A percentile compares a stretch with the other conserved stretches of the same genome.
Evolutionary conservation across 306 rosid species (phyloP).

Genomic region (Casuarina cunninghamiana): DNA sequence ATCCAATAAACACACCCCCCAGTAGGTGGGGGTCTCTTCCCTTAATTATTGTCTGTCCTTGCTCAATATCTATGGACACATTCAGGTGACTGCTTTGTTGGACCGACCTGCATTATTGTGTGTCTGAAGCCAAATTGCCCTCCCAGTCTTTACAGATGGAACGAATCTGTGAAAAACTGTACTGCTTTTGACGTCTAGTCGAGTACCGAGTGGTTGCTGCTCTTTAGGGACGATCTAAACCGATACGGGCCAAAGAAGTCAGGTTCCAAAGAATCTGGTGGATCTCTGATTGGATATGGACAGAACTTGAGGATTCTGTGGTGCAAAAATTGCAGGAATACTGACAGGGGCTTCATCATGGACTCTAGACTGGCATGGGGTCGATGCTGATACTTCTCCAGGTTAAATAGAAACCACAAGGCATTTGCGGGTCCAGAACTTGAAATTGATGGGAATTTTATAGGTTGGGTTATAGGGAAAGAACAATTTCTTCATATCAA

Average conservation of each 20-base stretch:
- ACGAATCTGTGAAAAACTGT: neutral
- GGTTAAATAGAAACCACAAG: neutral
- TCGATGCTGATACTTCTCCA: neutral
- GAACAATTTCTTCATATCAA: too few species aligned
- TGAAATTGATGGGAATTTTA: too few species aligned
- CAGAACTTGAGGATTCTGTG: neutral
- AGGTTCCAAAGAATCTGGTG: neutral
- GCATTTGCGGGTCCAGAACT: neutral
- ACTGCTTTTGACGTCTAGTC: neutral
- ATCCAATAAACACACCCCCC: too few species aligned
- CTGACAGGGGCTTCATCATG: neutral
- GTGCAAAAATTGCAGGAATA: neutral
- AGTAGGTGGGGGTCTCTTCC: too few species aligned
- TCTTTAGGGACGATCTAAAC: neutral
- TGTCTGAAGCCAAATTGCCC: neutral
- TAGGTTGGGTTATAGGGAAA: too few species aligned
- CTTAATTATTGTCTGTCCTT: too few species aligned
- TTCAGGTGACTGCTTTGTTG: slow-evolving; percentile 9
- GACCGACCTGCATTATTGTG: slow-evolving; percentile 20
- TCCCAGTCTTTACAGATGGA: neutral
- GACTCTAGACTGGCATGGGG: neutral
- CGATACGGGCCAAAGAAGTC: neutral
- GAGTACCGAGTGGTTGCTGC: neutral
- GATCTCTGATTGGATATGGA: neutral
- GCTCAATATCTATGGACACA: too few species aligned